A percentile compares a stretch with the other conserved stretches of the same genome.
Evolutionary conservation across 2,329 filamentous ascomycete genomes (phyloP).

Genomic region (Cryphonectria parasitica): DNA sequence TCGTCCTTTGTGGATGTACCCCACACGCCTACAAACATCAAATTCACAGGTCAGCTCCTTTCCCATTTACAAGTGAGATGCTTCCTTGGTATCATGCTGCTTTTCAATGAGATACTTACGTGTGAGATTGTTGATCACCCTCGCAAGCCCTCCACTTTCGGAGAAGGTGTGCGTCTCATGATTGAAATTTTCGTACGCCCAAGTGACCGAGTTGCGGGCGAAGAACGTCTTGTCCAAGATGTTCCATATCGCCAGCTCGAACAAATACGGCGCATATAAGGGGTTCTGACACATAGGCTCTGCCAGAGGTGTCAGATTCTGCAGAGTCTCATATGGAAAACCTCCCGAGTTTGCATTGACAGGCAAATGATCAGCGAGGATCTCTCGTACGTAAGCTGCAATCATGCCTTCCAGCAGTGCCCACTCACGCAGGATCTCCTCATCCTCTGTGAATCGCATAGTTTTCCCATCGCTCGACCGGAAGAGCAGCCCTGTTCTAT

Average conservation of each 20-base stretch:
- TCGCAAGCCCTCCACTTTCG: constrained; percentile 4
- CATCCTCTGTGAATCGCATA: neutral
- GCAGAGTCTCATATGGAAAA: constrained; percentile 3
- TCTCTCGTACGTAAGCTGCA: constrained; percentile 3
- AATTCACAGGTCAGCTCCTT: neutral
- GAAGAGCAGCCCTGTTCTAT: neutral
- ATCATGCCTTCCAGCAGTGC: neutral
- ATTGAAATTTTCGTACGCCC: constrained; percentile 7
- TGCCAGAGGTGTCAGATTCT: neutral
- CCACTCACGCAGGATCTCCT: neutral
- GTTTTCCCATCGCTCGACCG: neutral
- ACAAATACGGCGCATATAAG: constrained; percentile 9
- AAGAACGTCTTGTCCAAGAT: constrained; percentile 9
- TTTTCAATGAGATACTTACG: neutral
- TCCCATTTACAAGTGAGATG: neutral
- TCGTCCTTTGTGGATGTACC: neutral
- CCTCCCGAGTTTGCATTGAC: no score
- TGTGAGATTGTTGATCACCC: neutral
- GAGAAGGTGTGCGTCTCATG: neutral
- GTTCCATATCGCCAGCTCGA: constrained; percentile 17
- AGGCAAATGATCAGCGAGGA: neutral
- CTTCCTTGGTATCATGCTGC: neutral
- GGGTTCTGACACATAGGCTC: neutral
- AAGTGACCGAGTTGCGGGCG: neutral
- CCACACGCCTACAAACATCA: neutral